Conservation (phyloP, 2,329 filamentous ascomycete genomes). For the Ceratocystiopsis brevicomis region DNA sequence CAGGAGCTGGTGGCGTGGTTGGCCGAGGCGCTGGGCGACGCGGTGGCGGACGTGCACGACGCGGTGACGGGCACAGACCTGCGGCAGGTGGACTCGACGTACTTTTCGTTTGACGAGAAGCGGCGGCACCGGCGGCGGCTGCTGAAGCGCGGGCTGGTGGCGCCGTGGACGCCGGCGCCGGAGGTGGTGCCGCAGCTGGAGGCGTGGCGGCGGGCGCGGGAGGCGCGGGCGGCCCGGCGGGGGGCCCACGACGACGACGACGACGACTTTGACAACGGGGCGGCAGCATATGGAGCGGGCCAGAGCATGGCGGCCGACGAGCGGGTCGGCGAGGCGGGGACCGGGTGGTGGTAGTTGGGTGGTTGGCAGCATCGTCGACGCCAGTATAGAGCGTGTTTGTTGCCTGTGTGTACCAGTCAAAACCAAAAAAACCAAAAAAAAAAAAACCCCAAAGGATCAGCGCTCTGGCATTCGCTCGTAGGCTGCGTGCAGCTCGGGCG, state of each 20-base stretch:
- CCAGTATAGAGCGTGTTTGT: no score
- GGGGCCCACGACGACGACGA: neutral
- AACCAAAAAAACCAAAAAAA: constrained; percentile 1
- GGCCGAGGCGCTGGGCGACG: constrained; percentile 26
- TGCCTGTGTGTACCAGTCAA: no score
- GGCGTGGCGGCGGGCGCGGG: constrained; percentile 23
- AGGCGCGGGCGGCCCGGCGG: constrained; percentile 19
- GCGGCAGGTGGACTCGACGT: constrained; percentile 22
- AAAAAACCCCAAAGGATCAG: neutral
- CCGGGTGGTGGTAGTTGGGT: neutral
- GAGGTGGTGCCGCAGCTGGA: constrained; percentile 26
- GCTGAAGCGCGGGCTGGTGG: constrained; percentile 25
- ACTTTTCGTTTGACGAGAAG: constrained; percentile 27
- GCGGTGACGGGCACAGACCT: constrained; percentile 25
- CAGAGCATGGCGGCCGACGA: neutral
- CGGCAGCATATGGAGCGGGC: neutral
- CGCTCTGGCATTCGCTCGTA: neutral
- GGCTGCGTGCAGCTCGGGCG: neutral
- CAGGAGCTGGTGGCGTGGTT: constrained; percentile 20
- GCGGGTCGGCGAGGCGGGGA: constrained; percentile 10
- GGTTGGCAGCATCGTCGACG: no score
- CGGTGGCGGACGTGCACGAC: constrained; percentile 29
- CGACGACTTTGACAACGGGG: neutral
- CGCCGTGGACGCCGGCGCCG: constrained; percentile 18
- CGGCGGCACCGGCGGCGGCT: constrained; percentile 31